Evolutionary conservation across 176 grass and related monocot genomes (phyloP).

Genomic region (Alopecurus myosuroides): DNA sequence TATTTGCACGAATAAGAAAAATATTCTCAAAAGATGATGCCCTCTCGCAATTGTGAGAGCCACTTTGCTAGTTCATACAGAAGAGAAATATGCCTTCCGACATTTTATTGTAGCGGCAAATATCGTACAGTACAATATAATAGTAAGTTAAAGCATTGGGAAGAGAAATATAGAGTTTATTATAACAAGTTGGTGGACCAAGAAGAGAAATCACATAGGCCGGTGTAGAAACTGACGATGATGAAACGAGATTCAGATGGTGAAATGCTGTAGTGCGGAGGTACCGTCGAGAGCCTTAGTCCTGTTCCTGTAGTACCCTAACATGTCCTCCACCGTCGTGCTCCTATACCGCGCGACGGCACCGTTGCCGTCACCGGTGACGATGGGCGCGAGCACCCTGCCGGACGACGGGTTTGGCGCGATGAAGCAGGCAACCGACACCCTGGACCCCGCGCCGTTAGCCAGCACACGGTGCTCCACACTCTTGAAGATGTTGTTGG

Average conservation of each 20-base stretch:
- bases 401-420: background rate
- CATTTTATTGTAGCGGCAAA: too few relatives aligned
- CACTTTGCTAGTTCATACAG: too few relatives aligned
- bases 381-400: background rate
- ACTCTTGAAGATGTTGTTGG: constrained; percentile 53
- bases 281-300: background rate
- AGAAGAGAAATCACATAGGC: too few relatives aligned
- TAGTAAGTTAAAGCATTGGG: too few relatives aligned
- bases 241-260: background rate
- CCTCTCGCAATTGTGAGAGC: too few relatives aligned
- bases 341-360: background rate
- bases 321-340: background rate
- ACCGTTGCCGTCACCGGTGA: background rate
- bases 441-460: background rate
- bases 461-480: constrained; percentile 60
- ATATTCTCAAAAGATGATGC: too few relatives aligned
- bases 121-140: too few relatives aligned
- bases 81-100: too few relatives aligned
- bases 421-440: background rate
- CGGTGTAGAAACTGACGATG: too few relatives aligned
- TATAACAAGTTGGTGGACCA: too few relatives aligned
- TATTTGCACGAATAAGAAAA: too few relatives aligned
- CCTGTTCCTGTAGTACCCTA: background rate
- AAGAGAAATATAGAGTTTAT: too few relatives aligned
- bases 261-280: background rate